Conservation (phyloP, 1,139 yeast genomes). For the Candida sanyaensis region DNA sequence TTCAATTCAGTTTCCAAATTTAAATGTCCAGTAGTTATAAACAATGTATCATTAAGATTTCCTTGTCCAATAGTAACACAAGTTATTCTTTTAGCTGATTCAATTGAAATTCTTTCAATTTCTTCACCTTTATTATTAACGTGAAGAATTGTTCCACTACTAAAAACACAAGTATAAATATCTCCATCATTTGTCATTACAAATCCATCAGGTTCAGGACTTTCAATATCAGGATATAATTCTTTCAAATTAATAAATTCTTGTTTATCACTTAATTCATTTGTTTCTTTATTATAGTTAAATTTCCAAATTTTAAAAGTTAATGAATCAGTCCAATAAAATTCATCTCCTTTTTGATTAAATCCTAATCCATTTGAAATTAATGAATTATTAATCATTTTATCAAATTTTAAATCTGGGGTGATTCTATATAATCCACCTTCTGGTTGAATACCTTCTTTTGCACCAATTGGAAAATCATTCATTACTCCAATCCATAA, state of each 20-base stretch:
- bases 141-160: slow-evolving; percentile 56
- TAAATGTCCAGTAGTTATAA: slow-evolving; percentile 66
- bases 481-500: slow-evolving; percentile 78
- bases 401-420: slow-evolving; percentile 31
- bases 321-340: slow-evolving; percentile 76
- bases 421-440: slow-evolving; percentile 48
- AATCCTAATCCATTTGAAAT: slow-evolving; percentile 87
- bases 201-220: slow-evolving; percentile 82
- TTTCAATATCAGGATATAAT: slow-evolving; percentile 19
- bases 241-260: slow-evolving; percentile 44
- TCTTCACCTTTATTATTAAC: slow-evolving; percentile 53
- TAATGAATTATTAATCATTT: slow-evolving; percentile 37
- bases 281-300: slow-evolving; percentile 55
- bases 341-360: slow-evolving; percentile 46
- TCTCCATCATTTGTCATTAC: slow-evolving; percentile 62
- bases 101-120: slow-evolving; percentile 42
- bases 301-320: slow-evolving; percentile 60
- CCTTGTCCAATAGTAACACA: slow-evolving; percentile 76
- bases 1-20: slow-evolving; percentile 38
- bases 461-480: slow-evolving; percentile 41
- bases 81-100: slow-evolving; percentile 68
- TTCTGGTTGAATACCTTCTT: slow-evolving; percentile 28
- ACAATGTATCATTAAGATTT: slow-evolving; percentile 52
- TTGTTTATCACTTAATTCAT: slow-evolving; percentile 45
- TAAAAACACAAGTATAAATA: slow-evolving; percentile 71